phyloP scores from a whole-genome alignment of 2,329 filamentous ascomycete species.

The Clonostachys rhizophaga region DNA sequence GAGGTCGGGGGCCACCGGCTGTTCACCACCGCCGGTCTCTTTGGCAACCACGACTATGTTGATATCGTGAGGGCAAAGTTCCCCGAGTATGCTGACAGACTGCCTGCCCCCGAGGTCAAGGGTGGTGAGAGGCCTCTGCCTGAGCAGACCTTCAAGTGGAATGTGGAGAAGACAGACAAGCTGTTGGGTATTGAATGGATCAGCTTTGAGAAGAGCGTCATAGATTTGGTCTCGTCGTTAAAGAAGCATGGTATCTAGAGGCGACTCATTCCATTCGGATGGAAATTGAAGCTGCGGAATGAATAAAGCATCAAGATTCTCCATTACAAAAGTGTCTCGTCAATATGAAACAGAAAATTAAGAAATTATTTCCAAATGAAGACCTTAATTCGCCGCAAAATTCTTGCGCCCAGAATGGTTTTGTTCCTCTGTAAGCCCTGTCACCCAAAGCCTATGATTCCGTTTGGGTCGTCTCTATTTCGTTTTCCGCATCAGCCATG shows the following conservation, averaged over 20 bases:
- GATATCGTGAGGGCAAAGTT: conserved; percentile 39
- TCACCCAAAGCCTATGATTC: not conserved
- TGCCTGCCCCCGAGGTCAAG: conserved; percentile 37
- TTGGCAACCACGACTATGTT: conserved; percentile 38
- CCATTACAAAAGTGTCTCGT: too few species aligned
- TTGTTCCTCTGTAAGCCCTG: not conserved
- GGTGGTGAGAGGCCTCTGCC: conserved; percentile 35
- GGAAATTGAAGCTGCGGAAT: not conserved
- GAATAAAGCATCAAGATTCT: not conserved
- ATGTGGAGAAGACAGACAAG: conserved; percentile 55
- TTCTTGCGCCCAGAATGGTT: not conserved
- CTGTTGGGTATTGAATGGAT: conserved; percentile 60
- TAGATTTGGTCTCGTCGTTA: conserved; percentile 61
- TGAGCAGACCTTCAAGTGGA: conserved; percentile 42
- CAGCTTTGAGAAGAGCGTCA: conserved; percentile 54
- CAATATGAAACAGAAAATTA: not conserved
- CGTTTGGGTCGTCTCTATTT: too few species aligned
- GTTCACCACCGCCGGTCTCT: conserved; percentile 42
- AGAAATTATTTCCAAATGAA: conserved; percentile 1
- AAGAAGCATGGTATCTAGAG: conserved; percentile 31
- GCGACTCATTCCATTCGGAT: not conserved
- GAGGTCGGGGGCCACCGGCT: conserved; percentile 45
- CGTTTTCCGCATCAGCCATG: too few species aligned
- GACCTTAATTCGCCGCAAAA: not conserved
- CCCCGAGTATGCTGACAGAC: conserved; percentile 39